phyloP scores from a whole-genome alignment of 2,329 filamentous ascomycete genomes.

The Pyricularia grisea region DNA sequence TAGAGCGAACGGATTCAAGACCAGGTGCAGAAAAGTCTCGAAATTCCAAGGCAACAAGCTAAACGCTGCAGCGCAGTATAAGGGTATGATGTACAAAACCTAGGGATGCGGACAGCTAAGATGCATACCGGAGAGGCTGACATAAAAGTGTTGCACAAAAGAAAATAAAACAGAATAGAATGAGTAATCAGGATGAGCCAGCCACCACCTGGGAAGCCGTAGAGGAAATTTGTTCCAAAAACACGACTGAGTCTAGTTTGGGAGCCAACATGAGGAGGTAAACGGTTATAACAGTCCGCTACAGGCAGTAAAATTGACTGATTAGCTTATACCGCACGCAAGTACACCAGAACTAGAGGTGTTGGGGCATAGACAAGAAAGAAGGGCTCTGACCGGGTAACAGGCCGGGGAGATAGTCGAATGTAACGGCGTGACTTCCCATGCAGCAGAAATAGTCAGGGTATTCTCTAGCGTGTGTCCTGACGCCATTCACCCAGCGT shows the following conservation, averaged over 20 bases:
- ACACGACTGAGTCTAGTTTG: neutral
- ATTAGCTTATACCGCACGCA: neutral
- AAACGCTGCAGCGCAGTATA: neutral
- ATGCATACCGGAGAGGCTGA: neutral
- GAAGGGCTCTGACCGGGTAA: neutral
- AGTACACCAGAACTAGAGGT: neutral
- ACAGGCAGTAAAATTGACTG: neutral
- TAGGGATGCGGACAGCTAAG: neutral
- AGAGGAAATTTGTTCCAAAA: neutral
- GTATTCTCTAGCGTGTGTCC: neutral
- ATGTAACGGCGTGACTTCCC: neutral
- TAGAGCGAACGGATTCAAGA: neutral
- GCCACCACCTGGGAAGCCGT: neutral
- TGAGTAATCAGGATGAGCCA: neutral
- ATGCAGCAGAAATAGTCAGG: neutral
- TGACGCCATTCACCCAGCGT: neutral
- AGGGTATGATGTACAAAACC: neutral
- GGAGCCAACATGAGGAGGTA: neutral
- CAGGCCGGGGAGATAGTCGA: neutral
- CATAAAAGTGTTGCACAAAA: neutral
- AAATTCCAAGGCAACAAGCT: neutral
- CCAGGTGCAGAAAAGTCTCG: neutral
- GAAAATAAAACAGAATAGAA: neutral
- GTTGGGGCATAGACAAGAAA: neutral
- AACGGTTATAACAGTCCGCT: neutral